Evolutionary conservation across 768 basidiomycete species (phyloP).

Genomic region (Phaeotremella skinneri): DNA sequence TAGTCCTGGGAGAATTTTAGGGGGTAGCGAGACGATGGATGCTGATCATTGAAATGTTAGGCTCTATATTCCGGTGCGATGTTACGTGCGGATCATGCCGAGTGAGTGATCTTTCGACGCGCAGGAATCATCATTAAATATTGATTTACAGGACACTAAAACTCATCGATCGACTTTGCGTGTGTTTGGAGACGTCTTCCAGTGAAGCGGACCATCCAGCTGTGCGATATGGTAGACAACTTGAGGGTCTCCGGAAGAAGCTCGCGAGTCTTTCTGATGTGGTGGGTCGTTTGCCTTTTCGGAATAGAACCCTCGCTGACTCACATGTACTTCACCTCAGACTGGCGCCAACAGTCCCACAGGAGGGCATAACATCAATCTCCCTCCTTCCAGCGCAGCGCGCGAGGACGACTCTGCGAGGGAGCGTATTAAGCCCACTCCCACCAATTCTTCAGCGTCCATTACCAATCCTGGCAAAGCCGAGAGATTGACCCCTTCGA

Average conservation of each 20-base stretch:
- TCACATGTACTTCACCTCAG: slow-evolving; percentile 8
- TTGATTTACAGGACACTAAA: slow-evolving; percentile 9
- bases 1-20: background rate
- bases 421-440: background rate
- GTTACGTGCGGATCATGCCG: slow-evolving; percentile 43
- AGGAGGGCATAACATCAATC: slow-evolving; percentile 23
- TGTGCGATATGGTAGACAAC: slow-evolving; percentile 41
- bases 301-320: background rate
- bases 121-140: background rate
- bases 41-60: slow-evolving; percentile 7
- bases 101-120: slow-evolving; percentile 20
- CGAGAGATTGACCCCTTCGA: background rate
- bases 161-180: slow-evolving; percentile 42
- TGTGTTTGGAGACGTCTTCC: slow-evolving; percentile 34
- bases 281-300: slow-evolving; percentile 18
- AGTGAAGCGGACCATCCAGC: slow-evolving; percentile 44
- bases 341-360: slow-evolving; percentile 26
- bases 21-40: background rate
- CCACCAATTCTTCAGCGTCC: background rate
- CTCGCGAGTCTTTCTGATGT: slow-evolving; percentile 29
- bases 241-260: slow-evolving; percentile 34
- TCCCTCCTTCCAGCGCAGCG: slow-evolving; percentile 17
- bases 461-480: background rate
- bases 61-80: slow-evolving; percentile 50
- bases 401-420: background rate